phyloP scores from a whole-genome alignment of 139 green algal species.

The Micractinium conductrix region DNA sequence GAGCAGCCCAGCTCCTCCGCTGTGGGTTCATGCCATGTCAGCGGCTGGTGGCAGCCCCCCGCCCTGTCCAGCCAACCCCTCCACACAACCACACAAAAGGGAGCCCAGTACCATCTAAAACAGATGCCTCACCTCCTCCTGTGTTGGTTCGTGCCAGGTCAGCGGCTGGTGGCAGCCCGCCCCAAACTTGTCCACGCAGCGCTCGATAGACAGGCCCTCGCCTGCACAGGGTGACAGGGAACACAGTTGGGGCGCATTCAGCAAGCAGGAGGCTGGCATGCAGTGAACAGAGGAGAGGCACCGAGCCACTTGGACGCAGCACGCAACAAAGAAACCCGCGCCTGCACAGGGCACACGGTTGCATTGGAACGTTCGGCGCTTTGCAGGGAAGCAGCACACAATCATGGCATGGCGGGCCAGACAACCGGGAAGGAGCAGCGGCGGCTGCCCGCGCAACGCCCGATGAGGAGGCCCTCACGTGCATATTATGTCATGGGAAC shows the following conservation, averaged over 20 bases:
- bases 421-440: not conserved
- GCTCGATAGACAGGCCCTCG: slow-evolving; percentile 33
- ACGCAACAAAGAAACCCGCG: not conserved
- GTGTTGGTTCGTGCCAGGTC: slow-evolving; percentile 22
- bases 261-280: too few species aligned
- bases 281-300: not conserved
- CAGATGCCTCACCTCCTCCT: slow-evolving; percentile 16
- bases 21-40: slow-evolving; percentile 26
- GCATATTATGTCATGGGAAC: too few species aligned
- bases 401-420: too few species aligned
- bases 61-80: too few species aligned
- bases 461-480: too few species aligned
- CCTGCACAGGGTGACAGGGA: not conserved
- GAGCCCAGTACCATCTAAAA: not conserved
- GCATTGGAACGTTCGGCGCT: too few species aligned
- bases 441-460: too few species aligned
- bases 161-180: slow-evolving; percentile 29
- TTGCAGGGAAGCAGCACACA: too few species aligned
- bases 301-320: not conserved
- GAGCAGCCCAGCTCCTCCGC: slow-evolving; percentile 20
- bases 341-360: too few species aligned
- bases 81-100: too few species aligned
- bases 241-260: too few species aligned
- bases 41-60: slow-evolving; percentile 24
- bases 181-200: slow-evolving; percentile 52